Evolutionary conservation across 352 stramenopile genomes (phyloP), one percentile per base, ranked within the genome.

Genomic region (Phytophthora capsici): DNA sequence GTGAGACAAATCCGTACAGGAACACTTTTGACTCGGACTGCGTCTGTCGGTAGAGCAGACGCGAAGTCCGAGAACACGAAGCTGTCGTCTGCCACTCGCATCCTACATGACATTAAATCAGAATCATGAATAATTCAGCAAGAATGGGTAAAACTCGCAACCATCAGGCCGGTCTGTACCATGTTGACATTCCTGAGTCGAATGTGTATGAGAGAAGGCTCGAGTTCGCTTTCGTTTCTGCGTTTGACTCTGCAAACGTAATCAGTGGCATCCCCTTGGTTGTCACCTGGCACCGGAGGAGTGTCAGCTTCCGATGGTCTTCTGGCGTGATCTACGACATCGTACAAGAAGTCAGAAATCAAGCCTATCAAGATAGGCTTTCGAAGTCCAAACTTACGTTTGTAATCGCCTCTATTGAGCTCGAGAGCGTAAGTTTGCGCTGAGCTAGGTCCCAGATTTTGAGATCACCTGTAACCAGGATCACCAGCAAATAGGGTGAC

Each of bases 11-110:
- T 22, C 56, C 77, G 48, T 76, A 94, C 86, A 49, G 87, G 87
- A n/a, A 94, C 77, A 30, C 78, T 87, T 53, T 78, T 79, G 1
- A 79, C 47, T 16, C 70, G 57, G 10, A 95, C 84, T 6, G 78
- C 79, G 45, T 95, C 86, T 3, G 88, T 93, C n/a, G 80, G 55
- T 1, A 96, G 62, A 17, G 82, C 80, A 38, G 88, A 83, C 44
- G 79, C 73, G 59, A 96, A 96, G 48, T 96, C 88, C 8, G 88
- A 96, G 57, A 86, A 96, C 20, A 90, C 79, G 56, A 96, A 96
- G 43, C 75, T 91, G 53, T 94, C 83, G 60, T 94, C 88, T 13
- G 84, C 85, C 9, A 94, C 83, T 43, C 88, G 84, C 84, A 96
- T 91, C 88, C 87, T 95, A 46, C n/a, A 51, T 8, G 20, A 58